Conservation (phyloP, 129 eudicot genomes). For the Kitagawia praeruptora region DNA sequence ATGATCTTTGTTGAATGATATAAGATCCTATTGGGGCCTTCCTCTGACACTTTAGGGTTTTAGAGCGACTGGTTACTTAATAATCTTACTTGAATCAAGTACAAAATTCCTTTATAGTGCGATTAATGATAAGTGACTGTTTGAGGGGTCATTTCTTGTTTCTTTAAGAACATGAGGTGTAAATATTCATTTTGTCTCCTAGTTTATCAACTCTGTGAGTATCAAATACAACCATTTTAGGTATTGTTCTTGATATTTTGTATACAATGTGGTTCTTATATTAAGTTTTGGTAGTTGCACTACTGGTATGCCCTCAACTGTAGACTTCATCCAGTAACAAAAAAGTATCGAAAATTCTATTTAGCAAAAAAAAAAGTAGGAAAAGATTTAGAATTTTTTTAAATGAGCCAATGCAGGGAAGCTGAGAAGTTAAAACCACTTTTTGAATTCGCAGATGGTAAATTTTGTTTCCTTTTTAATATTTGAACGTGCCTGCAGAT, state of each 20-base stretch:
- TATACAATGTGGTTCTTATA: neutral
- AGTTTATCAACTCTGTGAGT: neutral
- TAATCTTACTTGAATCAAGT: neutral
- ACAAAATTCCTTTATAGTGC: neutral
- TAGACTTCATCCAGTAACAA: neutral
- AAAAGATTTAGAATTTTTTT: no score
- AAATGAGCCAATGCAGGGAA: neutral
- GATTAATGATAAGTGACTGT: neutral
- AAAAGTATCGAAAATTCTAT: neutral
- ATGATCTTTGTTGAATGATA: no score
- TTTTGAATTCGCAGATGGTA: neutral
- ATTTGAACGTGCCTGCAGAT: slow-evolving; percentile 35
- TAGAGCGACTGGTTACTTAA: no score
- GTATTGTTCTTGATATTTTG: no score
- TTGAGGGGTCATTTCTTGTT: neutral
- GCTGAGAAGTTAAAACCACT: neutral
- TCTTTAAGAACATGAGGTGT: neutral
- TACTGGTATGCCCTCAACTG: neutral
- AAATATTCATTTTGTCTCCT: neutral
- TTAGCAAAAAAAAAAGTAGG: no score
- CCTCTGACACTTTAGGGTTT: no score
- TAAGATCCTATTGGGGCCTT: no score
- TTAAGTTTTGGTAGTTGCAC: neutral
- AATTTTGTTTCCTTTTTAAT: neutral
- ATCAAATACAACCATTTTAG: neutral